Evolutionary conservation across 306 rosid genomes (phyloP).

Genomic region (Ziziphus jujuba): DNA sequence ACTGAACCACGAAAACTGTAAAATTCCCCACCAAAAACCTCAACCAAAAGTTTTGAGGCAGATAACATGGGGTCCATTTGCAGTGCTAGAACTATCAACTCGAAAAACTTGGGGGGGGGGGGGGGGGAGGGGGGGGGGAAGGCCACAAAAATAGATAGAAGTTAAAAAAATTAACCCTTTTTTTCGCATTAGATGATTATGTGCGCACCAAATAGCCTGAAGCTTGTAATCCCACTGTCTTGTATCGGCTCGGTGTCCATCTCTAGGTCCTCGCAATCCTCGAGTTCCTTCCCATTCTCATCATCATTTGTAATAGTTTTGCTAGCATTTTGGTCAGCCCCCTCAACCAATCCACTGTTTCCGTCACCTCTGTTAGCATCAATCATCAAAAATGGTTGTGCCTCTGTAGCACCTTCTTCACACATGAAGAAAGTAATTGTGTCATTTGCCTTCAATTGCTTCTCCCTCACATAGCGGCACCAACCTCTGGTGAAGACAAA

Average conservation of each 20-base stretch:
- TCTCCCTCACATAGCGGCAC: conserved; percentile 63
- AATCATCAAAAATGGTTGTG: conserved; percentile 27
- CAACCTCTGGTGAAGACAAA: conserved; percentile 71
- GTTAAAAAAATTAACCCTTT: too few species aligned
- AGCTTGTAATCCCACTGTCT: conserved; percentile 10
- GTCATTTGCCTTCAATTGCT: conserved; percentile 47
- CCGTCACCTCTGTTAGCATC: conserved; percentile 24
- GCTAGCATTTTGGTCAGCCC: neutral
- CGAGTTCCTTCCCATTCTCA: neutral
- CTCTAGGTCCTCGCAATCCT: neutral
- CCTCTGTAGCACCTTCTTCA: conserved; percentile 11
- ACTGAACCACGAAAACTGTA: neutral
- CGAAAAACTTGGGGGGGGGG: too few species aligned
- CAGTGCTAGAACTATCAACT: too few species aligned
- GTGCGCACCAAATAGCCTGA: conserved; percentile 35
- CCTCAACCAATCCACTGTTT: neutral
- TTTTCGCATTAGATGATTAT: neutral
- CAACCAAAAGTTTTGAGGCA: conserved; percentile 13
- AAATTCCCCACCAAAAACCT: neutral
- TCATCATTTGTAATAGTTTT: neutral
- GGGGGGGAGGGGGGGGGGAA: too few species aligned
- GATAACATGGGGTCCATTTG: neutral
- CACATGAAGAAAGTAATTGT: conserved; percentile 47
- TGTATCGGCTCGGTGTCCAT: conserved; percentile 1
- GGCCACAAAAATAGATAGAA: too few species aligned